Base-by-base conservation (phyloP, 805 yeast genomes). In the Saturnispora gosingensis region DNA sequence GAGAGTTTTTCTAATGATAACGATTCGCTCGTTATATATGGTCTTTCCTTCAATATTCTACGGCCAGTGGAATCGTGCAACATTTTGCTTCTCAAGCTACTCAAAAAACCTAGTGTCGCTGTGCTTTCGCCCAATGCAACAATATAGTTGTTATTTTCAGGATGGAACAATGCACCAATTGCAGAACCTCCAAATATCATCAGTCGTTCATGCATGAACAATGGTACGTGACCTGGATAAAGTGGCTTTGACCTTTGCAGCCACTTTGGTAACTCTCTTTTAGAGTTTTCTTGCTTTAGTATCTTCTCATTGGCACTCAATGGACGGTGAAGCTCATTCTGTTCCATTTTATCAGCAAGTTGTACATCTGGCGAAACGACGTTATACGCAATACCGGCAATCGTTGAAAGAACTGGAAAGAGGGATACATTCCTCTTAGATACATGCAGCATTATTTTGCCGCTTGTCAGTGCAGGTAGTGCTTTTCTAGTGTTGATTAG, bases 111-210 rank as follows among this genome's bases (percentile, higher is more conserved):
- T 9, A 84, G 81, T 40, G 85, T 72, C 7, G 96, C 96, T 0
- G 97, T 85, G 15, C 91, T 81, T 64, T 93, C 99, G 1, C 99
- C 99, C 58, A 86, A 72, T 38, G 86, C 89, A 22, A 84, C 89
- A 53, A 86, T 84, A 60, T 83, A 81, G 54, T 79, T 80, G 53
- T 87, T 87, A 51, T 82, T 68, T 59, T 83, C 88, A 5, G 93
- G 95, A 60, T 85, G 89, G 48, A 78, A 71, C 60, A 72, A 81
- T 0, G 97, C 84, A 24, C 90, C 91, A 18, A 86, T 61, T 1
- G 95, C 88, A 3, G 95, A 84, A 1, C 88, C 83, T 0, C 74
- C 67, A 56, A 87, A 80, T 68, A 93, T 69, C 38, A 84, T 65
- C 2, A 73, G 59, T 54, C 84, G 77, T 62, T 91, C 97, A 49